These are phyloP conservation scores for Zygoascus ofunaensis DNA, from an alignment of 805 yeast species.

Conservation along the genomic window DNA sequence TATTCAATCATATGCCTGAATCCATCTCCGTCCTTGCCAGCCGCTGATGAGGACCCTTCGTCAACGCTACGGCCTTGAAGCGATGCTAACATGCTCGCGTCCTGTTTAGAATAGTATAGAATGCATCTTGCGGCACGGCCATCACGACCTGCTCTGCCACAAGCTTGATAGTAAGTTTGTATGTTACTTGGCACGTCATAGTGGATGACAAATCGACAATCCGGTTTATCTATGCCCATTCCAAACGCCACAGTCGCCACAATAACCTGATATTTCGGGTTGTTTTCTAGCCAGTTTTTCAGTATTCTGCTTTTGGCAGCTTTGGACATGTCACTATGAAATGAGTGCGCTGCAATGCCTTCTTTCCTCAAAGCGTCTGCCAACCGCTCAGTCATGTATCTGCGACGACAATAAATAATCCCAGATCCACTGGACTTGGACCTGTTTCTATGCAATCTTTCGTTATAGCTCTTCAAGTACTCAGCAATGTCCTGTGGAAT, in stretches of 20 bases:
- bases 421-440: slow-evolving; percentile 51
- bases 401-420: slow-evolving; percentile 88
- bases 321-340: slow-evolving; percentile 89
- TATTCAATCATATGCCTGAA: not conserved
- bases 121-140: slow-evolving; percentile 76
- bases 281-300: slow-evolving; percentile 66
- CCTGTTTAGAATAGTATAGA: slow-evolving; percentile 70
- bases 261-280: slow-evolving; percentile 54
- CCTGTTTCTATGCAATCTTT: slow-evolving; percentile 41
- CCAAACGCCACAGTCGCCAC: slow-evolving; percentile 99
- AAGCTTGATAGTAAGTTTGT: slow-evolving; percentile 96
- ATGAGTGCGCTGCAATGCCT: slow-evolving; percentile 62
- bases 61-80: slow-evolving; percentile 12
- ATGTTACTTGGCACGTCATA: slow-evolving; percentile 77
- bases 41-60: not conserved
- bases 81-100: slow-evolving; percentile 64
- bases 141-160: slow-evolving; percentile 98
- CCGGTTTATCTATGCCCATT: slow-evolving; percentile 97
- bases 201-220: slow-evolving; percentile 87
- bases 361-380: slow-evolving; percentile 46
- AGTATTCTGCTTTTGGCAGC: slow-evolving; percentile 66
- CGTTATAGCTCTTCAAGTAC: slow-evolving; percentile 18
- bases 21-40: not conserved
- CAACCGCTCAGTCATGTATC: slow-evolving; percentile 76
- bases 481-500: slow-evolving; percentile 44